Evolutionary conservation across 768 basidiomycete species (phyloP).

Genomic region (Russula dissimulans): DNA sequence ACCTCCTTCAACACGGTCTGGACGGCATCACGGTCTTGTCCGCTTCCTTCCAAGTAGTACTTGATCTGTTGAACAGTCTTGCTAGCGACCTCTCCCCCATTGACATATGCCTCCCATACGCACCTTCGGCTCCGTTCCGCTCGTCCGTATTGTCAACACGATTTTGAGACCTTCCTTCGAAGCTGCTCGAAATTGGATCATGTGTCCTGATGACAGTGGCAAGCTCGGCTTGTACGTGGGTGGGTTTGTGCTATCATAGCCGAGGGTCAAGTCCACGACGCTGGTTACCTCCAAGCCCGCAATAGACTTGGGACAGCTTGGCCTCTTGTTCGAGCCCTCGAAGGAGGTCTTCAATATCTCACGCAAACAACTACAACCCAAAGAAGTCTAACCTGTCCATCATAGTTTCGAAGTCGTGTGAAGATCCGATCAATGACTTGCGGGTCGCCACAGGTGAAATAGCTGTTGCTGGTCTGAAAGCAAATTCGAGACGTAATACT

Average conservation of each 20-base stretch:
- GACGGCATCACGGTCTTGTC: conserved; percentile 41
- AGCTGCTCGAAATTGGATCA: conserved; percentile 70
- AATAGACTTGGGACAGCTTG: conserved; percentile 51
- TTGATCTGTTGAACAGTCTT: conserved; percentile 47
- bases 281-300: conserved; percentile 51
- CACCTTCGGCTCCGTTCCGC: conserved; percentile 88
- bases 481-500: neutral
- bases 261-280: conserved; percentile 67
- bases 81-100: neutral
- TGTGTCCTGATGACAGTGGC: conserved; percentile 71
- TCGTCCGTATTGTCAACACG: conserved; percentile 68
- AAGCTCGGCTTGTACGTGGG: conserved; percentile 51
- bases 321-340: conserved; percentile 20
- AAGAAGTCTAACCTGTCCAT: conserved; percentile 28
- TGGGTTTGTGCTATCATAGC: conserved; percentile 70
- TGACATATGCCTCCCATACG: neutral
- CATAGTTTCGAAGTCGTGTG: conserved; percentile 48
- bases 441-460: conserved; percentile 67
- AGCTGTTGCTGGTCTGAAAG: conserved; percentile 67
- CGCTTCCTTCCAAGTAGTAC: conserved; percentile 79
- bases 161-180: conserved; percentile 37
- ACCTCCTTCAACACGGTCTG: conserved; percentile 42
- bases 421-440: conserved; percentile 64
- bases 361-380: neutral
- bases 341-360: conserved; percentile 1